Base-by-base conservation (phyloP, 2,329 filamentous ascomycete genomes). In the Paraphaeosphaeria sporulosa region DNA sequence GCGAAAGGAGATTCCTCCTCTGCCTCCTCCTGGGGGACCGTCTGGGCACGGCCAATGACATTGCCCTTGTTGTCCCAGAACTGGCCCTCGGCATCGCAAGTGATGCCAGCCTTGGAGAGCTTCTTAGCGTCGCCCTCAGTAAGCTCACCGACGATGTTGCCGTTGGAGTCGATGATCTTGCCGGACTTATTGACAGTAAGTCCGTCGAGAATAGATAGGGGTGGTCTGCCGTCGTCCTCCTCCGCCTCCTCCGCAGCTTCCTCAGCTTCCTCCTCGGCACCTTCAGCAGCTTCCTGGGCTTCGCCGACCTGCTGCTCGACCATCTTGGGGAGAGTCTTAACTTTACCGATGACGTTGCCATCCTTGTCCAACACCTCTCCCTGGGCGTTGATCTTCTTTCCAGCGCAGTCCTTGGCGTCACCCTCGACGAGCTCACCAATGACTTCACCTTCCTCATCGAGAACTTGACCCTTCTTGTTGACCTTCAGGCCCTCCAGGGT, bases 401-500 rank as follows among this genome's bases (percentile, higher is more conserved):
- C 83, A 19, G 88, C 85, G 63, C 87, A 89, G 63, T 89, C 86
- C 15, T 83, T 76, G 13, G 89, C 75, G 55, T 89, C 84, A 44
- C 89, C 88, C 65, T 85, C 83, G 43, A 76, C 72, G 44, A 86
- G 81, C 67, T 84, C 82, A 34, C 83, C 84, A 64, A 86, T 83
- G 7, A 79, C 75, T 60, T 86, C 84, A 25, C 84, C 84, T 55
- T 84, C 83, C 66, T 84, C 82, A 64, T 83, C 80, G 38, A 84
- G 76, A 54, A 84, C 78, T 67, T 83, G 77, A 48, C 84, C 84
- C 76, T 85, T 85, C 81, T 86, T 86, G 77, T 86, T 86, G 78
- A 86, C 83, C 76, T 86, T 86, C 38, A 85, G 75, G 55, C 84
- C 82, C 63, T 86, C 79, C 54, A 85, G 73, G 49, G 79, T 78